Base-by-base conservation (phyloP, 1,284 basidiomycete species). In the Malassezia slooffiae region DNA sequence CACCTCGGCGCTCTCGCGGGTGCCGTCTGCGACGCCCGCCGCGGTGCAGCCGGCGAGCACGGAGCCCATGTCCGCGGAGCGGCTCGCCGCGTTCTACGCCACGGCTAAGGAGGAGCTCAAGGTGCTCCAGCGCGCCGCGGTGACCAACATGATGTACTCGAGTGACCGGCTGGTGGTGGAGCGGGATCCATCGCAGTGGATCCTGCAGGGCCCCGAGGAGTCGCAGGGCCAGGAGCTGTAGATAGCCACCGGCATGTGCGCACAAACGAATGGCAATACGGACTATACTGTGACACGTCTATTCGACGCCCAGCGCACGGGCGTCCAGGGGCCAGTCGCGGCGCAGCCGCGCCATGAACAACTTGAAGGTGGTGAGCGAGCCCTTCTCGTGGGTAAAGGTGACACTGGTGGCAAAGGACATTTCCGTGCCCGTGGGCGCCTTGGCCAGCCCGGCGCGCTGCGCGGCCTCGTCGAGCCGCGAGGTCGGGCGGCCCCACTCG, bases 311-410 rank as follows among this genome's bases (percentile, higher is more conserved):
- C 9, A 28, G 27, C 9, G 27, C 29, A 12, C 33, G 28, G n/a
- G 41, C 35, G 33, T 62, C 62, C 16, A 64, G 46, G 28, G 46
- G 44, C 89, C 88, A 93, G 19, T 80, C 76, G 24, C 79, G 76
- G 58, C 80, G 77, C 58, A 91, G 67, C 51, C 76, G 75, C 58
- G 77, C 77, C 73, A 81, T 83, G 15, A 88, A 74, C 10, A 75
- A 72, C 67, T 80, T 80, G 73, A 90, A 88, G 38, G 82, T 81
- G 50, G 82, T 80, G 60, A 82, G 73, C 4, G 85, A 82, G 12
- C 88, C 88, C 71, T 87, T 90, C 74, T 91, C 88, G 57, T 87
- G 82, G 17, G 84, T 75, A 62, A 90, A 74, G 33, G 80, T 77
- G 52, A 90, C 68, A 34, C 74, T 75, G 4, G 82, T 79, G 39